Base-by-base conservation (phyloP, 1,284 basidiomycete genomes). In the Rhodotorula sp. region DNA sequence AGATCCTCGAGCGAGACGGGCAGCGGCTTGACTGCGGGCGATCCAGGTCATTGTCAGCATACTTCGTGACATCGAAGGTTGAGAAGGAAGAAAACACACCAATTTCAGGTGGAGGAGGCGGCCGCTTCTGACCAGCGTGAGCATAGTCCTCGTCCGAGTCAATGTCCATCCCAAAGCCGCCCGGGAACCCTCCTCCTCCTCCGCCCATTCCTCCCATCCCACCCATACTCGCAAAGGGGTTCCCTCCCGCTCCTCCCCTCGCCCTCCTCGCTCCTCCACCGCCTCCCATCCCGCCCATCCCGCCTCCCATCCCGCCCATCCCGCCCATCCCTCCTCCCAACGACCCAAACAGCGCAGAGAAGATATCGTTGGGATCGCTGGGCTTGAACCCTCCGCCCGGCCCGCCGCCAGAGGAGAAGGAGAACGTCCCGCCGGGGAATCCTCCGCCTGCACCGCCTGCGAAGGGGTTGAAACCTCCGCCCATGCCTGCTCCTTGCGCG, bases 1-100 rank as follows among this genome's bases (percentile, higher is more conserved):
- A 99, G 86, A 60, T 99, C 95, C 77, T 93, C 88, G 10, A 99
- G 85, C 0, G 93, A 87, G 40, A 96, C 83, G 72, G 91, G 91
- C 69, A 98, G 86, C 0, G 92, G 92, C 69, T 89, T 88, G 48
- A 69, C 70, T 57, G 48, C 11, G 37, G 2, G 24, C 9, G 30
- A 30, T 18, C 10, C 9, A 26, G 4, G 20, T 34, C 24, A 53
- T 37, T 16, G 10, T 7, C 22, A 15, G 11, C 24, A 10, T 22
- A 18, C 53, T 28, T 20, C 6, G 30, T 13, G 22, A 24, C 15
- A 22, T 7, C 22, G 54, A 34, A 18, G 18, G 0, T 16, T 22
- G 18, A 22, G 24, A 54, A 34, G 47, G 4, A 8, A 10, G 34
- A 7, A 16, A 20, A 65, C 60, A 22, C 44, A 70, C 69, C 58